Evolutionary conservation across 768 basidiomycete genomes (phyloP).

Genomic region (Rhodotorula diobovata): DNA sequence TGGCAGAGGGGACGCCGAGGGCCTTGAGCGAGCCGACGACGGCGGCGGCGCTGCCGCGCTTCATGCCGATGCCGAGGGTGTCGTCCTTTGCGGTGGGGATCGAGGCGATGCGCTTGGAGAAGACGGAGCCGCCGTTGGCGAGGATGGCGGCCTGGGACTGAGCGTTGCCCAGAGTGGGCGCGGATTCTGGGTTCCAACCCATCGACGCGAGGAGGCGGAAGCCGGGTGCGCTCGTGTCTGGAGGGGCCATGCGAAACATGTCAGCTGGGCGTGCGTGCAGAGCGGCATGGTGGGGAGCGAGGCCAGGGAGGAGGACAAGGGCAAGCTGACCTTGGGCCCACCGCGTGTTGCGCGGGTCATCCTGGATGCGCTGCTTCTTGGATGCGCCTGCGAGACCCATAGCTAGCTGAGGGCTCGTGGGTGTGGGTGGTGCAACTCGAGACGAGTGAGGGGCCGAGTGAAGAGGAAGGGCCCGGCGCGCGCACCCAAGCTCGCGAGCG

Average conservation of each 20-base stretch:
- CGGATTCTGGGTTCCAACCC: slow-evolving; percentile 39
- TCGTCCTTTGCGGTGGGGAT: slow-evolving; percentile 42
- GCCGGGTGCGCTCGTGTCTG: slow-evolving; percentile 39
- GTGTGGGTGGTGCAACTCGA: not conserved
- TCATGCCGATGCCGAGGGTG: slow-evolving; percentile 41
- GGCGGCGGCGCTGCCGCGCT: slow-evolving; percentile 28
- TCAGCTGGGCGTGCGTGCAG: not conserved
- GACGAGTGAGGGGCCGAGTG: not conserved
- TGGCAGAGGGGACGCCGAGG: slow-evolving; percentile 22
- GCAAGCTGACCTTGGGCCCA: slow-evolving; percentile 24
- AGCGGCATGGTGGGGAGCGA: too few relatives aligned
- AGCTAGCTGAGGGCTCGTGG: too few relatives aligned
- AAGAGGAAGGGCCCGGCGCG: too few relatives aligned
- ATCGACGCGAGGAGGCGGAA: slow-evolving; percentile 40
- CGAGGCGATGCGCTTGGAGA: slow-evolving; percentile 29
- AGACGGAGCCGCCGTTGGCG: slow-evolving; percentile 26
- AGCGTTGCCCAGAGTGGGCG: slow-evolving; percentile 21
- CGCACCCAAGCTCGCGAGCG: too few relatives aligned
- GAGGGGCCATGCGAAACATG: too few relatives aligned
- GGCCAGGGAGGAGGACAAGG: not conserved
- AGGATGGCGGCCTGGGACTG: slow-evolving; percentile 31
- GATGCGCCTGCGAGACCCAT: slow-evolving; percentile 34
- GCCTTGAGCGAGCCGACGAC: slow-evolving; percentile 27
- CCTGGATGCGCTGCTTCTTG: slow-evolving; percentile 39
- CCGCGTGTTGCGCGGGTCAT: slow-evolving; percentile 36